These are phyloP conservation scores for Populus hybrid DNA, from an alignment of 441 rosid species.

Conservation along the genomic window DNA sequence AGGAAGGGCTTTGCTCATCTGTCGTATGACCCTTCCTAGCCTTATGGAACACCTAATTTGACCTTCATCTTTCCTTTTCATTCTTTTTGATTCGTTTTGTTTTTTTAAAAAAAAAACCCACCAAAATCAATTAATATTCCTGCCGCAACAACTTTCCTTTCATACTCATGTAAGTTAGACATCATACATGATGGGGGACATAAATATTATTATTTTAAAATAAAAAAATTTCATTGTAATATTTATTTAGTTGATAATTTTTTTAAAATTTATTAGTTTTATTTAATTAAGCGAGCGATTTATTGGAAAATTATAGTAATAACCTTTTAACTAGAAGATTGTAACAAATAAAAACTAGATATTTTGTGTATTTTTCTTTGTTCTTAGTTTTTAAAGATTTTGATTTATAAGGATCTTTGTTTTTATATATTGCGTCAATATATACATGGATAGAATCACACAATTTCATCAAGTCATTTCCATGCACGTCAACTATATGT, in stretches of 20 bases:
- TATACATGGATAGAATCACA: not conserved
- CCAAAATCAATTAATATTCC: no score
- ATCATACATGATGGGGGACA: not conserved
- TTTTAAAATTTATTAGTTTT: not conserved
- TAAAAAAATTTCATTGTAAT: not conserved
- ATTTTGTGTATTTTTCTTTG: not conserved
- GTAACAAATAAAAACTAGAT: not conserved
- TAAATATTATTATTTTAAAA: no score
- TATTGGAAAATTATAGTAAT: not conserved
- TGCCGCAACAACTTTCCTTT: not conserved
- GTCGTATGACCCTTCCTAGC: no score
- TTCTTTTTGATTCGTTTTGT: no score
- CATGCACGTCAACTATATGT: not conserved
- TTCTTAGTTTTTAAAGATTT: not conserved
- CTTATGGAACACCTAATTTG: no score
- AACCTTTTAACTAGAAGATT: no score
- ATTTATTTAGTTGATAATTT: not conserved
- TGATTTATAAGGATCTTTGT: not conserved
- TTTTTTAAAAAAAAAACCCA: not conserved
- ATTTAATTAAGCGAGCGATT: not conserved
- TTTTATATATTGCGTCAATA: not conserved
- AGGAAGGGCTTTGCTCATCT: no score
- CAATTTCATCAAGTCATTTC: not conserved
- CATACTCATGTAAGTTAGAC: not conserved
- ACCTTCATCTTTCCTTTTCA: no score